A percentile compares a stretch with the other conserved stretches of the same genome.
Evolutionary conservation across 1,284 basidiomycete genomes (phyloP).

Genomic region (Vanrija pseudolonga): DNA sequence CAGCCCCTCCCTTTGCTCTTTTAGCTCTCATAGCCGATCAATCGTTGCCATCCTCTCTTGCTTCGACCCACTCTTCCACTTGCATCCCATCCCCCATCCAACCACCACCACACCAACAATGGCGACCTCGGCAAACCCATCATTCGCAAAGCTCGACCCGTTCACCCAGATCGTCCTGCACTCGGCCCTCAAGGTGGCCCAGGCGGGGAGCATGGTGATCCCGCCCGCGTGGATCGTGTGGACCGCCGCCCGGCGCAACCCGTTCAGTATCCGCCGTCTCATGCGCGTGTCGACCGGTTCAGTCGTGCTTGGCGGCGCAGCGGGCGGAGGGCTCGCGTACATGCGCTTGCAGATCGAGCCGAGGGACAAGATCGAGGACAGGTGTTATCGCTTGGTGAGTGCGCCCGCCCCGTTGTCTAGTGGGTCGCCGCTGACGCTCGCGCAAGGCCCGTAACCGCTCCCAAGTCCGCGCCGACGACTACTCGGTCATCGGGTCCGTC

Average conservation of each 20-base stretch:
- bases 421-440: no score
- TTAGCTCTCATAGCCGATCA: no score
- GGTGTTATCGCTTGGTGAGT: constrained; percentile 39
- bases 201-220: constrained; percentile 34
- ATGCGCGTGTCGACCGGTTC: constrained; percentile 22
- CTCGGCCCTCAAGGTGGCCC: constrained; percentile 33
- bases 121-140: constrained; percentile 33
- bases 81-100: not conserved
- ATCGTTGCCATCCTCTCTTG: no score
- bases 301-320: constrained; percentile 21
- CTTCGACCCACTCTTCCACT: not conserved
- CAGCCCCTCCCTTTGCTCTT: no score
- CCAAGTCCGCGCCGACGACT: constrained; percentile 45
- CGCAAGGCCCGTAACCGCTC: constrained; percentile 27
- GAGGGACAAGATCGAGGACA: constrained; percentile 26
- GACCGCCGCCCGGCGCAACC: constrained; percentile 22
- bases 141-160: constrained; percentile 22
- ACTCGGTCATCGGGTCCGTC: constrained; percentile 42
- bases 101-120: constrained; percentile 9
- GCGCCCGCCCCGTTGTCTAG: no score
- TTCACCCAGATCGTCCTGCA: constrained; percentile 33
- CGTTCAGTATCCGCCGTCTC: constrained; percentile 32
- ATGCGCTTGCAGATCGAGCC: constrained; percentile 26
- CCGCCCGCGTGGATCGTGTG: constrained; percentile 41
- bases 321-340: constrained; percentile 29